Conservation (phyloP, 2,329 filamentous ascomycete genomes). For the Fusarium verrucosum region DNA sequence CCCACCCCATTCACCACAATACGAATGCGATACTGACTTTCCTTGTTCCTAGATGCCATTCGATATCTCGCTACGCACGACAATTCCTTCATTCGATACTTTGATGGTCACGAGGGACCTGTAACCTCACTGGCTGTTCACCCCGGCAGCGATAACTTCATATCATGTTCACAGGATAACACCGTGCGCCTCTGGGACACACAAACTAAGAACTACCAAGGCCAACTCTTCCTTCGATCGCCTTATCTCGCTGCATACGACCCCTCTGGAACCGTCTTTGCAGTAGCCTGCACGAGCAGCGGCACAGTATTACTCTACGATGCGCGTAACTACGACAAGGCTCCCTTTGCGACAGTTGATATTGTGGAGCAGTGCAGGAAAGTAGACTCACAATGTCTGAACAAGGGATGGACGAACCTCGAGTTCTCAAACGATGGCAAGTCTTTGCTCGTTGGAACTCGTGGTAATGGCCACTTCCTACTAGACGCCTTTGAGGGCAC, state of each 20-base stretch:
- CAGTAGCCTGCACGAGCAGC: slow-evolving; percentile 82
- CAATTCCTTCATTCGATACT: slow-evolving; percentile 96
- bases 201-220: slow-evolving; percentile 80
- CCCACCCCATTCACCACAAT: slow-evolving; percentile 22
- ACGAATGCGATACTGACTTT: slow-evolving; percentile 2
- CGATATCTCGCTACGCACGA: slow-evolving; percentile 92
- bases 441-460: slow-evolving; percentile 82
- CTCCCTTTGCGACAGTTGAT: slow-evolving; percentile 88
- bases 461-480: slow-evolving; percentile 84
- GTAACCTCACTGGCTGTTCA: slow-evolving; percentile 88
- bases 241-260: slow-evolving; percentile 90
- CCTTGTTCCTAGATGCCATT: slow-evolving; percentile 71
- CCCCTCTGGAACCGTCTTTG: slow-evolving; percentile 90
- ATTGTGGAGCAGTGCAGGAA: slow-evolving; percentile 66
- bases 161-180: slow-evolving; percentile 90
- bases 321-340: slow-evolving; percentile 90
- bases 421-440: slow-evolving; percentile 98
- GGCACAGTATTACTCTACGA: slow-evolving; percentile 90
- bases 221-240: slow-evolving; percentile 80
- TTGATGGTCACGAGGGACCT: slow-evolving; percentile 84
- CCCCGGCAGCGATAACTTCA: slow-evolving; percentile 87
- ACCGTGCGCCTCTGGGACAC: slow-evolving; percentile 93
- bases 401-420: slow-evolving; percentile 84
- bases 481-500: slow-evolving; percentile 91
- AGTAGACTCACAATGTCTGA: slow-evolving; percentile 65